These are phyloP conservation scores for Inga oerstediana DNA, from an alignment of 306 rosid genomes.

Conservation along the genomic window DNA sequence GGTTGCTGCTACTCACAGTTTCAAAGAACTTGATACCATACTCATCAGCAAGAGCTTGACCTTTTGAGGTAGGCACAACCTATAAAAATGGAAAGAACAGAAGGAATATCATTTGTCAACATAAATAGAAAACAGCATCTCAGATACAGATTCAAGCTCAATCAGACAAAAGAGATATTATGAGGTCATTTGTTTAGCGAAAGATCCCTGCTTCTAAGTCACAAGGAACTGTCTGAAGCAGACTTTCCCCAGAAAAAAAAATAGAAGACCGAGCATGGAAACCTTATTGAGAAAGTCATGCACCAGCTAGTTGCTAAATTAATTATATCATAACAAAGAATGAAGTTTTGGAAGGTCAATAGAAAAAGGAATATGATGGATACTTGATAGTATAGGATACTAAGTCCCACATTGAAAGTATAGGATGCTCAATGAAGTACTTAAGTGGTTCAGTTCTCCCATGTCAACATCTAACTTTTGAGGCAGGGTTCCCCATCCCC, in stretches of 20 bases:
- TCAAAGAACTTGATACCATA: constrained; percentile 86
- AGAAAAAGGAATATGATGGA: not conserved
- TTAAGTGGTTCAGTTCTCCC: not conserved
- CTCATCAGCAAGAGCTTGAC: constrained; percentile 95
- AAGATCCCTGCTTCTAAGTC: not conserved
- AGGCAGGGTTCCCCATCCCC: not conserved
- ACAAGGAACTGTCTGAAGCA: not conserved
- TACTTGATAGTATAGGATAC: too few relatives aligned
- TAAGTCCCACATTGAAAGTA: too few relatives aligned
- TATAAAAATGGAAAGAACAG: constrained; percentile 32
- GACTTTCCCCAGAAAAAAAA: not conserved
- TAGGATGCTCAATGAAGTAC: not conserved
- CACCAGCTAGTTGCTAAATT: not conserved
- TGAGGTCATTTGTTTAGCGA: not conserved
- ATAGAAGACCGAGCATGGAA: not conserved
- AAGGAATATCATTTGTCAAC: constrained; percentile 1
- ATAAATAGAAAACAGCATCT: not conserved
- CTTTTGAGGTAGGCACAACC: constrained; percentile 85
- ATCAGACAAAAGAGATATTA: not conserved
- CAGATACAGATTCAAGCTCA: not conserved
- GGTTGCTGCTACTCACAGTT: constrained; percentile 61
- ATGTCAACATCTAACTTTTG: too few relatives aligned
- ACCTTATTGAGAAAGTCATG: not conserved
- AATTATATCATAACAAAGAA: constrained; percentile 4
- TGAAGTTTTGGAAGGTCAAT: constrained; percentile 25